Evolutionary conservation across 352 stramenopile species (phyloP).

Genomic region (Phytopythium sindhum): DNA sequence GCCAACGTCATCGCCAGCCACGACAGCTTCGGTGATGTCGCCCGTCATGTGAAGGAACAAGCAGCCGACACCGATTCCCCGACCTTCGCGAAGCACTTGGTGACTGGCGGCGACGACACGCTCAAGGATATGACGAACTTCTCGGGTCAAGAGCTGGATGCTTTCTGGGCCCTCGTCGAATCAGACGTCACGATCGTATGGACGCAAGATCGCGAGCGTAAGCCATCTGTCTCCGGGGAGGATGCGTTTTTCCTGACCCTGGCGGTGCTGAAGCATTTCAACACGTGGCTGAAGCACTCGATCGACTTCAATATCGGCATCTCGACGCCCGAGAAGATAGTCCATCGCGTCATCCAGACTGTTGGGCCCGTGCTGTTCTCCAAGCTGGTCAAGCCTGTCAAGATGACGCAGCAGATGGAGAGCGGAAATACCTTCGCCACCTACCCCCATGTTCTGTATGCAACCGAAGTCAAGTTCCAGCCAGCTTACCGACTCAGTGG

Average conservation of each 20-base stretch:
- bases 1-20: constrained; percentile 10
- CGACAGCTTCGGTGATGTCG: constrained; percentile 10
- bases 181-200: background rate
- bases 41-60: constrained; percentile 11
- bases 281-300: background rate
- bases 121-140: constrained; percentile 13
- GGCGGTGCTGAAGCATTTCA: background rate
- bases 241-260: background rate
- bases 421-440: background rate
- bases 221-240: background rate
- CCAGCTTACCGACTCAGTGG: background rate
- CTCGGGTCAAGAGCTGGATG: background rate
- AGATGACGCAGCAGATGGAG: background rate
- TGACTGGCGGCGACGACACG: constrained; percentile 7
- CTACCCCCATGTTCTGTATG: background rate
- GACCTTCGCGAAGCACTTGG: constrained; percentile 9
- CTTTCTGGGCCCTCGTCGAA: background rate
- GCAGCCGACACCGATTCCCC: background rate
- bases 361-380: background rate
- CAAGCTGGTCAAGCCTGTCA: background rate
- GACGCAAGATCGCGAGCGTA: background rate
- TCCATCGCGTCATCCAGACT: background rate
- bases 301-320: background rate
- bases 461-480: background rate
- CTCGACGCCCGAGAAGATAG: background rate